Evolutionary conservation across 345 rosid species (phyloP).

Genomic region (Cochlearia excelsa): DNA sequence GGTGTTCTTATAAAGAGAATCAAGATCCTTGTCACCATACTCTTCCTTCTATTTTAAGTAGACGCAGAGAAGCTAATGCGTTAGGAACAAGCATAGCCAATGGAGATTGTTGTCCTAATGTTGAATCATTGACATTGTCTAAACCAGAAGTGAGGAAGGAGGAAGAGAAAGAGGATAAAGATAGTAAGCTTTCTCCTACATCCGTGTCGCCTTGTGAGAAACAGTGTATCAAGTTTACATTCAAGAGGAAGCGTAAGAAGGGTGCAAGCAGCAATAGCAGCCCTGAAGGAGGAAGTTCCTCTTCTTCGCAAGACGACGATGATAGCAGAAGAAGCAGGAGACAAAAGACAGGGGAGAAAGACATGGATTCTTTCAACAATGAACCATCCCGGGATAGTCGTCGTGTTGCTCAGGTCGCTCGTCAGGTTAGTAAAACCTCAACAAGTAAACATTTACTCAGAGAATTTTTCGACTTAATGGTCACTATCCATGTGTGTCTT

Average conservation of each 20-base stretch:
- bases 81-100: conserved; percentile 37
- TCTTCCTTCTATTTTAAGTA: conserved; percentile 63
- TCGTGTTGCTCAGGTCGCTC: conserved; percentile 56
- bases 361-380: conserved; percentile 42
- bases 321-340: conserved; percentile 27
- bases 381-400: conserved; percentile 53
- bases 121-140: conserved; percentile 8
- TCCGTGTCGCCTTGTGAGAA: conserved; percentile 30
- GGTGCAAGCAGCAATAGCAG: conserved; percentile 50
- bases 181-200: conserved; percentile 33
- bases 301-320: conserved; percentile 41
- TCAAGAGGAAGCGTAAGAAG: conserved; percentile 71
- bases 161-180: conserved; percentile 40
- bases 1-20: conserved; percentile 43
- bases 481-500: neutral
- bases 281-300: conserved; percentile 31
- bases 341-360: conserved; percentile 45
- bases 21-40: conserved; percentile 37
- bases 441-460: neutral
- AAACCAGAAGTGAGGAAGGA: conserved; percentile 17
- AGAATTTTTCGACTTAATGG: neutral
- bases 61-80: conserved; percentile 52
- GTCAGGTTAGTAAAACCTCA: conserved; percentile 51
- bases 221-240: conserved; percentile 54
- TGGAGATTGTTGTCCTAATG: conserved; percentile 16